A percentile compares a stretch with the other conserved stretches of the same genome.
phyloP scores from a whole-genome alignment of 345 rosid species.

The Pugionium dolabratum region DNA sequence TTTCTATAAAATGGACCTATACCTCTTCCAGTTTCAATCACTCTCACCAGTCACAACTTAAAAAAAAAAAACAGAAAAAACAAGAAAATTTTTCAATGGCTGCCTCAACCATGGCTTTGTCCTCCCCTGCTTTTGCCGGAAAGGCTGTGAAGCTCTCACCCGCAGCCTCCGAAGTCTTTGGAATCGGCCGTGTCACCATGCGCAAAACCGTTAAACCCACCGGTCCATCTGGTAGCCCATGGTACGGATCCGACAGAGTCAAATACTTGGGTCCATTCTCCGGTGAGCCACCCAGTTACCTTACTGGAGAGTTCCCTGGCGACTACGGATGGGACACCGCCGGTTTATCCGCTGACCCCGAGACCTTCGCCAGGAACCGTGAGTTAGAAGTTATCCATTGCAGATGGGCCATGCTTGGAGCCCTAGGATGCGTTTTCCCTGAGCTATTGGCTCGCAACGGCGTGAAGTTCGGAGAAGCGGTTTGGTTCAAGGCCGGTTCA shows the following conservation, averaged over 20 bases:
- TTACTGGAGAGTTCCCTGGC: constrained; percentile 75
- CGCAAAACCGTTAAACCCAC: constrained; percentile 41
- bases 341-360: constrained; percentile 85
- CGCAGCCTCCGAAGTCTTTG: constrained; percentile 29
- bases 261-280: constrained; percentile 87
- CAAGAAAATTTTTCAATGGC: constrained; percentile 26
- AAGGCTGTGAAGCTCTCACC: constrained; percentile 43
- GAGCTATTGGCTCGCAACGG: constrained; percentile 51
- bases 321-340: constrained; percentile 56
- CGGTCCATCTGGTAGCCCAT: constrained; percentile 53
- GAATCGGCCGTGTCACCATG: constrained; percentile 44
- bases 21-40: constrained; percentile 35
- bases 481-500: constrained; percentile 49
- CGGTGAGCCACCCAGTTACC: constrained; percentile 72
- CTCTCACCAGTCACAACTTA: constrained; percentile 39
- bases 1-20: constrained; percentile 17
- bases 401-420: constrained; percentile 87
- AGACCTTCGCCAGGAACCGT: constrained; percentile 87
- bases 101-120: constrained; percentile 44
- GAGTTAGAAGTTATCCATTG: constrained; percentile 82
- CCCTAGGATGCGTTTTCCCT: constrained; percentile 76
- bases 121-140: constrained; percentile 44
- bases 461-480: constrained; percentile 43
- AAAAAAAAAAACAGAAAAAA: not conserved
- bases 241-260: constrained; percentile 75